A percentile compares a stretch with the other conserved stretches of the same genome.
Evolutionary conservation across 805 yeast species (phyloP).

Genomic region (Spathaspora passalidarum): DNA sequence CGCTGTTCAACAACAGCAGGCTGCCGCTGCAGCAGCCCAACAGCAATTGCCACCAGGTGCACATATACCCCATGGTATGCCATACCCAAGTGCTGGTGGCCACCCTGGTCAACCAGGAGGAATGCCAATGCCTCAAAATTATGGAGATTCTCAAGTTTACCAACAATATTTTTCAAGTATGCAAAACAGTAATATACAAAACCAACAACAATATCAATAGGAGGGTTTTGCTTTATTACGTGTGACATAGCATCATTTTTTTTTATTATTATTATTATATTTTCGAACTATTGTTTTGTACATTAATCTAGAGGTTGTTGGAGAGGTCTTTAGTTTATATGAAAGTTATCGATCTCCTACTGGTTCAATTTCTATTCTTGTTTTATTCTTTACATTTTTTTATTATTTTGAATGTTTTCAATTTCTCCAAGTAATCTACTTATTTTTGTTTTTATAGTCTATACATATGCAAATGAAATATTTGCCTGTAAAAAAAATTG

Average conservation of each 20-base stretch:
- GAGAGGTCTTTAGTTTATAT: not conserved
- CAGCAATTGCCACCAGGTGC: slow-evolving; percentile 38
- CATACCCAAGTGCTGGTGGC: slow-evolving; percentile 36
- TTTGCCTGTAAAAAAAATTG: not conserved
- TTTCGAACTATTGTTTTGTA: not conserved
- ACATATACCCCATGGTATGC: slow-evolving; percentile 44
- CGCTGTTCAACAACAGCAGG: slow-evolving; percentile 28
- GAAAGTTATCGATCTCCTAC: not conserved
- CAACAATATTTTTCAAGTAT: slow-evolving; percentile 55
- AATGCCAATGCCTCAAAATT: slow-evolving; percentile 37
- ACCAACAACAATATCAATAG: slow-evolving; percentile 57
- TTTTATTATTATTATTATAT: too few species aligned
- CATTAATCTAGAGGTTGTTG: not conserved
- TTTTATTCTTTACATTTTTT: not conserved
- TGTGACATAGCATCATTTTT: not conserved
- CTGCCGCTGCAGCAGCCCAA: slow-evolving; percentile 26
- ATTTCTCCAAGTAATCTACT: not conserved
- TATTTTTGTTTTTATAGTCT: not conserved
- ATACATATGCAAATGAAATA: not conserved
- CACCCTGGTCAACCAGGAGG: slow-evolving; percentile 34
- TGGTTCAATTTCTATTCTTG: not conserved
- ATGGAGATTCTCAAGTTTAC: slow-evolving; percentile 40
- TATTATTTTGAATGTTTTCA: not conserved
- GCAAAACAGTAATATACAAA: slow-evolving; percentile 46
- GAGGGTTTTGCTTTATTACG: not conserved